A percentile compares a stretch with the other conserved stretches of the same genome.
Conservation (phyloP, 164 flowering plant species). For the grape (Vitis vinifera) region ASM3070453v1 NC_081811.1:8545501-8546000, state of each 20-base stretch:
- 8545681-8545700: conserved; percentile 35
- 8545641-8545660: conserved; percentile 99
- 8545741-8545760: conserved; percentile 33
- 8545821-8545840: conserved; percentile 56
- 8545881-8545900: conserved; percentile 35
- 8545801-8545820: conserved; percentile 29
- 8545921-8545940: conserved; percentile 57
- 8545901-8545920: conserved; percentile 38
- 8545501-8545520: conserved; percentile 41
- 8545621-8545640: conserved; percentile 74
- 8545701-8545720: conserved; percentile 38
- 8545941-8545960: conserved; percentile 89
- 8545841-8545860: conserved; percentile 65
- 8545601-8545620: conserved; percentile 59
- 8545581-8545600: conserved; percentile 94
- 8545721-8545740: conserved; percentile 25
- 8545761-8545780: conserved; percentile 42
- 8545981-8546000: conserved; percentile 72
- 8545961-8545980: conserved; percentile 79
- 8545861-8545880: conserved; percentile 33
- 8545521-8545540: conserved; percentile 47
- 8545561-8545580: conserved; percentile 90
- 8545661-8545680: conserved; percentile 57
- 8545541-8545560: conserved; percentile 45
- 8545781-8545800: conserved; percentile 33